A percentile compares a stretch with the other conserved stretches of the same genome.
Evolutionary conservation across 352 stramenopile species (phyloP).

Genomic region (Phytopythium oedochilum): DNA sequence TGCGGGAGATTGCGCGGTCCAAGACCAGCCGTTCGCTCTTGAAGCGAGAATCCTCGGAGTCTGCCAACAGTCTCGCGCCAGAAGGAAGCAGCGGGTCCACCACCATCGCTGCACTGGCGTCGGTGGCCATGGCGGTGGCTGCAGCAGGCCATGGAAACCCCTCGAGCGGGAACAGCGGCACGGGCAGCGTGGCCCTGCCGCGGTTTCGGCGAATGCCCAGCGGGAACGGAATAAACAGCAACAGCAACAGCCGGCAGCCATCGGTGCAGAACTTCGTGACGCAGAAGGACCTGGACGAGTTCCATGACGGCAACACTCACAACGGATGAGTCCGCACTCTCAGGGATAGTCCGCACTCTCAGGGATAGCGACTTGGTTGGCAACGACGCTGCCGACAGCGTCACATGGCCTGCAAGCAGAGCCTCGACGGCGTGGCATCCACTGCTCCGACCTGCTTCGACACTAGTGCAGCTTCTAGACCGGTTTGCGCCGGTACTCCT

Average conservation of each 20-base stretch:
- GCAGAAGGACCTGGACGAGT: constrained; percentile 53
- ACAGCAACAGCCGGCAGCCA: constrained; percentile 17
- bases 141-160: neutral
- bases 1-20: constrained; percentile 34
- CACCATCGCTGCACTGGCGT: neutral
- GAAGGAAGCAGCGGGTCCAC: neutral
- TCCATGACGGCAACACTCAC: constrained; percentile 18
- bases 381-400: no score
- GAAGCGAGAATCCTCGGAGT: constrained; percentile 9
- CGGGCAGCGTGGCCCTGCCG: neutral
- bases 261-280: constrained; percentile 62
- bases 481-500: no score
- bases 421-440: no score
- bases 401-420: no score
- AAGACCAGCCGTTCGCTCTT: constrained; percentile 13
- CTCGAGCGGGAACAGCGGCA: neutral
- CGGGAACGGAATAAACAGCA: constrained; percentile 4
- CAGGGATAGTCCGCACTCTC: no score
- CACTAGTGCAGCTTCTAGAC: no score
- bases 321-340: neutral
- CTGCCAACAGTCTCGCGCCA: neutral
- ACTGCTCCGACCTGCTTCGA: no score
- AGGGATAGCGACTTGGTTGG: no score
- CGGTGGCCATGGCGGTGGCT: neutral
- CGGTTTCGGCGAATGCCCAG: constrained; percentile 3